Evolutionary conservation across 139 green algal species (phyloP).

Genomic region (Micractinium conductrix): DNA sequence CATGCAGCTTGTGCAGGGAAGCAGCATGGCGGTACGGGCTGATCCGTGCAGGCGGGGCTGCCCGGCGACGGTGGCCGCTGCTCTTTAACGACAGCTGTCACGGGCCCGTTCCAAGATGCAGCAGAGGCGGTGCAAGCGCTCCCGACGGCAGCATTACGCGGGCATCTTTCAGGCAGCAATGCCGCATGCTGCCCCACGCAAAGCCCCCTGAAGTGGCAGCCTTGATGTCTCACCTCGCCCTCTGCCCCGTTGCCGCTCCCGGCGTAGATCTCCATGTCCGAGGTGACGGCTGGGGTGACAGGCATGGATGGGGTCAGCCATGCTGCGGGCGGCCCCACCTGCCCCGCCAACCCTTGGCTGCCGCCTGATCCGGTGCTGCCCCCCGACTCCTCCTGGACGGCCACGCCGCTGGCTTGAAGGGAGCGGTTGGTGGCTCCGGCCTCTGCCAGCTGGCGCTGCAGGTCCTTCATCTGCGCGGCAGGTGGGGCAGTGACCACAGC

Average conservation of each 20-base stretch:
- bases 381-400: neutral
- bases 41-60: too few species aligned
- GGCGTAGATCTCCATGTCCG: neutral
- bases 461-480: neutral
- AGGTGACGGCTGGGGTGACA: neutral
- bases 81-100: too few species aligned
- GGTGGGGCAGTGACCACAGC: neutral
- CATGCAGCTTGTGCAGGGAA: too few species aligned
- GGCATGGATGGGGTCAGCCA: neutral
- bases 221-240: neutral
- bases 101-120: too few species aligned
- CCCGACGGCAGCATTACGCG: too few species aligned
- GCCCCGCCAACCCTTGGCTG: neutral
- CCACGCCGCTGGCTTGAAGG: neutral
- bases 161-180: too few species aligned
- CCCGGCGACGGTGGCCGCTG: too few species aligned
- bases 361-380: neutral
- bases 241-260: neutral
- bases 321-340: neutral
- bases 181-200: too few species aligned
- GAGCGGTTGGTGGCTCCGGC: neutral
- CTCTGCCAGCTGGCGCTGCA: neutral
- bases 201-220: too few species aligned
- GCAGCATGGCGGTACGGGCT: too few species aligned
- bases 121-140: too few species aligned